Evolutionary conservation across 768 basidiomycete species (phyloP).

Genomic region (Trametes punicea): DNA sequence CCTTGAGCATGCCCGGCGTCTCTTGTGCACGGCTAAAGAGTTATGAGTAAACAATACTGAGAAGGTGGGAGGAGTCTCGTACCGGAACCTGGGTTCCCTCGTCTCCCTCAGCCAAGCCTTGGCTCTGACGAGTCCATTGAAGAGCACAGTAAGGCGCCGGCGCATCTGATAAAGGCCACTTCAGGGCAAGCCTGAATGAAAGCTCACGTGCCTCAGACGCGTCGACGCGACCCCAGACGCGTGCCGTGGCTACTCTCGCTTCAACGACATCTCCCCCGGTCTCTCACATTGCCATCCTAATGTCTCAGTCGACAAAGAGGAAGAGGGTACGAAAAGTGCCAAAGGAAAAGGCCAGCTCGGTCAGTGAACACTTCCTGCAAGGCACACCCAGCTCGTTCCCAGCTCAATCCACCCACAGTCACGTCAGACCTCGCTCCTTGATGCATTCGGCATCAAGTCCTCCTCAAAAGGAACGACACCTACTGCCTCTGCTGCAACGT

Average conservation of each 20-base stretch:
- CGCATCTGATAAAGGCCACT: neutral
- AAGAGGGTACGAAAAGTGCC: neutral
- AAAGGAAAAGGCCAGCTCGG: slow-evolving; percentile 5
- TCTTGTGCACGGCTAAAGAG: neutral
- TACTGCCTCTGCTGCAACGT: slow-evolving; percentile 4
- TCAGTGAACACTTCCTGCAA: neutral
- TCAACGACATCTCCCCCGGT: neutral
- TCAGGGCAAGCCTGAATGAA: slow-evolving; percentile 4
- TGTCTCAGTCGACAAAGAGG: slow-evolving; percentile 1
- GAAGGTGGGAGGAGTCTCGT: neutral
- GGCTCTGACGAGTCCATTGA: slow-evolving; percentile 15
- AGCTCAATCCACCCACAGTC: slow-evolving; percentile 1
- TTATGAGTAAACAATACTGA: neutral
- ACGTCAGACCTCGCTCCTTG: slow-evolving; percentile 15
- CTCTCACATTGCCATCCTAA: neutral
- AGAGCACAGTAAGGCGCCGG: neutral
- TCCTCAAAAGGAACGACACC: slow-evolving; percentile 1
- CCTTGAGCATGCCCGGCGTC: neutral
- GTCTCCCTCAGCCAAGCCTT: neutral
- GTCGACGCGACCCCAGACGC: slow-evolving; percentile 11
- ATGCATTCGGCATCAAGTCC: slow-evolving; percentile 6
- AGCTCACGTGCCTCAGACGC: slow-evolving; percentile 8
- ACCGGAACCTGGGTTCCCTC: slow-evolving; percentile 14
- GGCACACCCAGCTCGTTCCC: neutral
- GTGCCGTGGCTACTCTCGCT: neutral